Evolutionary conservation across 139 green algal species (phyloP).

Genomic region (Tetradesmus obliquus): DNA sequence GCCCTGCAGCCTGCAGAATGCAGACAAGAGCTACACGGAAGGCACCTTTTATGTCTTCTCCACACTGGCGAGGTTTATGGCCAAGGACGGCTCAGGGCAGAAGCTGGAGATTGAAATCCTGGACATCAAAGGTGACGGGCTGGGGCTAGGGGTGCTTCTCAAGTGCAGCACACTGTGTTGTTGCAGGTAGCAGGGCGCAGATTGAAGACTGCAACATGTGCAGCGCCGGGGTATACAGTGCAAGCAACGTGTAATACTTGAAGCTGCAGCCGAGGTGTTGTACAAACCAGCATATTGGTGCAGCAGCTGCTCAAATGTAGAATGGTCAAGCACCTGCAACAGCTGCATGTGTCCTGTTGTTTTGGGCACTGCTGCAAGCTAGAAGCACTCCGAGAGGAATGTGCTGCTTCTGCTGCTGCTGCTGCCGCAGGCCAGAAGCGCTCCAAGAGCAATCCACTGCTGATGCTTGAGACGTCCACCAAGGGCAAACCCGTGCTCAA

Average conservation of each 20-base stretch:
- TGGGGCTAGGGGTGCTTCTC: no score
- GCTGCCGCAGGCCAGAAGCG: conserved; percentile 24
- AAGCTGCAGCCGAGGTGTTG: no score
- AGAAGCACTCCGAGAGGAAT: conserved; percentile 35
- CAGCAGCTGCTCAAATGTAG: no score
- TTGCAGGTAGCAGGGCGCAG: no score
- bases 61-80: background rate
- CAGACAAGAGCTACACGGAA: conserved; percentile 29
- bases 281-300: no score
- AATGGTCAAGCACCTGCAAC: no score
- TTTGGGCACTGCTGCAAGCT: background rate
- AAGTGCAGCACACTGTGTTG: no score
- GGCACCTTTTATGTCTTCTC: conserved; percentile 25
- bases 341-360: no score
- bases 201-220: no score
- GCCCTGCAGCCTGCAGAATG: conserved; percentile 31
- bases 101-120: conserved; percentile 16
- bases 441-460: conserved; percentile 32
- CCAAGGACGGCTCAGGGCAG: background rate
- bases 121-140: conserved; percentile 9
- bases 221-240: no score
- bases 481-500: conserved; percentile 33
- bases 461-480: conserved; percentile 24
- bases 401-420: background rate
- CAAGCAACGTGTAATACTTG: no score